A percentile compares a stretch with the other conserved stretches of the same genome.
Evolutionary conservation across 2,329 filamentous ascomycete genomes (phyloP).

Genomic region (Elsinoe batatas): DNA sequence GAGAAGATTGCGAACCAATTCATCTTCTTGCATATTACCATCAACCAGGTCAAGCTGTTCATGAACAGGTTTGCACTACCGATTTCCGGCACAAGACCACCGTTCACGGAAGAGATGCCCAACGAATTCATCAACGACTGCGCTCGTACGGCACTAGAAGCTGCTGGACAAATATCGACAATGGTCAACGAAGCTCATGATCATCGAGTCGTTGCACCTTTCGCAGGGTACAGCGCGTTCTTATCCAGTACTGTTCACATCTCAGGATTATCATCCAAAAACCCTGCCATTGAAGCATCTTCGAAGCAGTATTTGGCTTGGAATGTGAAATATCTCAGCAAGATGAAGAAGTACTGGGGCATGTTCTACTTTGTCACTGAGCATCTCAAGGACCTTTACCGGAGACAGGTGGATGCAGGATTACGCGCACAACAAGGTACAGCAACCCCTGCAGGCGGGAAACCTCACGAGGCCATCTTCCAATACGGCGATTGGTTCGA

Average conservation of each 20-base stretch:
- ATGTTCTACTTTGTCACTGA: slow-evolving; percentile 98
- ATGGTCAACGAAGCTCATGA: slow-evolving; percentile 72
- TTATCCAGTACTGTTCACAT: slow-evolving; percentile 91
- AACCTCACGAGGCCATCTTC: slow-evolving; percentile 48
- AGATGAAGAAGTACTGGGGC: slow-evolving; percentile 97
- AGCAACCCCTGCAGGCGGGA: slow-evolving; percentile 25
- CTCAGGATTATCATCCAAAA: slow-evolving; percentile 80
- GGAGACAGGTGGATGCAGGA: slow-evolving; percentile 71
- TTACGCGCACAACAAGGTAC: slow-evolving; percentile 50
- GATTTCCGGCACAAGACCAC: slow-evolving; percentile 49
- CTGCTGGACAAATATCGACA: slow-evolving; percentile 77
- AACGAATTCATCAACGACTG: slow-evolving; percentile 68
- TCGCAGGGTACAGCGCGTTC: slow-evolving; percentile 91
- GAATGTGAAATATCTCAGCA: slow-evolving; percentile 82
- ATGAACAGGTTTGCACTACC: slow-evolving; percentile 80
- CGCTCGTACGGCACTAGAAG: slow-evolving; percentile 65
- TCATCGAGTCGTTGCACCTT: slow-evolving; percentile 76
- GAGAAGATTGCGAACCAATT: slow-evolving; percentile 86
- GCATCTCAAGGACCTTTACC: slow-evolving; percentile 80
- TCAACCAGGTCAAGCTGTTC: slow-evolving; percentile 83
- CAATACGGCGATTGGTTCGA: slow-evolving; percentile 98
- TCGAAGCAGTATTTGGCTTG: slow-evolving; percentile 77
- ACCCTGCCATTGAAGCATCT: slow-evolving; percentile 60
- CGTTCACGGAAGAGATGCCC: slow-evolving; percentile 55
- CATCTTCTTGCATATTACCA: slow-evolving; percentile 79